These are phyloP conservation scores for Mentha longifolia DNA, from an alignment of 257 asterid genomes.

Conservation along the genomic window DNA sequence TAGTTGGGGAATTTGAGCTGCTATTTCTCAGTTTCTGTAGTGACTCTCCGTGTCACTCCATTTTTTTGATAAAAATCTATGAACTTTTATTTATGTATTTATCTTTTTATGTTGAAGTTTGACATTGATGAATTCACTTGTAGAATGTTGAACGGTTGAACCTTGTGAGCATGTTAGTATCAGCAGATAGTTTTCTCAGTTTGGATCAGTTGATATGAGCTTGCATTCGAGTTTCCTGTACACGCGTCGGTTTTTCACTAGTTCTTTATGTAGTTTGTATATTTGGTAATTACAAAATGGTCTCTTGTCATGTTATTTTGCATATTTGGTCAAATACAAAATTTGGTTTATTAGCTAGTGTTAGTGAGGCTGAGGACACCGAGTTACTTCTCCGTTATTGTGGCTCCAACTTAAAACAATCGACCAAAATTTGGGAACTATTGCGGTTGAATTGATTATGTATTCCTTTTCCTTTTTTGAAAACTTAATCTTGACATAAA, in stretches of 20 bases:
- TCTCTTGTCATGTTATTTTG: neutral
- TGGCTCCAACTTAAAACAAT: slow-evolving; percentile 15
- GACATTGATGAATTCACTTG: neutral
- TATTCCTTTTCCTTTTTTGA: neutral
- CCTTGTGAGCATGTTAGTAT: neutral
- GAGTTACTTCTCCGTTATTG: neutral
- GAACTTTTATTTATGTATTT: no score
- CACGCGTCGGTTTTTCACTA: neutral
- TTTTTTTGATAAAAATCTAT: neutral
- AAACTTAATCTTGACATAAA: neutral
- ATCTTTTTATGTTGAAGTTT: neutral
- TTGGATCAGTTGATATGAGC: slow-evolving; percentile 18
- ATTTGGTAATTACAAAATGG: slow-evolving; percentile 3
- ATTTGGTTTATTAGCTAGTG: neutral
- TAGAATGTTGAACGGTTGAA: slow-evolving; percentile 17
- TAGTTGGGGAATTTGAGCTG: slow-evolving; percentile 8
- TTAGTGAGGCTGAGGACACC: neutral
- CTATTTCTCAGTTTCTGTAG: neutral
- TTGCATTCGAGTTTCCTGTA: neutral
- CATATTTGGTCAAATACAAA: neutral
- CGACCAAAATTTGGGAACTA: neutral
- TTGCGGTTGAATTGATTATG: neutral
- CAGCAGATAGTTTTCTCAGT: neutral
- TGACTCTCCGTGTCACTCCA: neutral
- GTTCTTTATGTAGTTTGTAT: neutral